phyloP scores from a whole-genome alignment of 352 stramenopile genomes.

The Phytophthora brassicae region DNA sequence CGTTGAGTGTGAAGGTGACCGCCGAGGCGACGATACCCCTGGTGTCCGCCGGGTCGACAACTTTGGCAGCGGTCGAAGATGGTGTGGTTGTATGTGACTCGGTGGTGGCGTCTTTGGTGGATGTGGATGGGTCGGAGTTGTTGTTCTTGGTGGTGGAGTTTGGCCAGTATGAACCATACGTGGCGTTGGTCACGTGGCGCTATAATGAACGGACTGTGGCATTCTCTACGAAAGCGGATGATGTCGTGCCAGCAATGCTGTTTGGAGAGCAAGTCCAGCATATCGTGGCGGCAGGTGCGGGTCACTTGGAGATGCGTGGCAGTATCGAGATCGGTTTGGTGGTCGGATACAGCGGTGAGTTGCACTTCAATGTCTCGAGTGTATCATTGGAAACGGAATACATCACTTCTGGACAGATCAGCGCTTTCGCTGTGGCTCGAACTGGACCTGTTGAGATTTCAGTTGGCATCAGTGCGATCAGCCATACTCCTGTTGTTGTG shows the following conservation, averaged over 20 bases:
- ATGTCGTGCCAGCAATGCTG: slow-evolving; percentile 7
- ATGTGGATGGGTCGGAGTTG: slow-evolving; percentile 41
- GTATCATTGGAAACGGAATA: slow-evolving; percentile 9
- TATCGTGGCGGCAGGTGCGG: slow-evolving; percentile 10
- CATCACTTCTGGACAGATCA: not conserved
- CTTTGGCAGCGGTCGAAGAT: slow-evolving; percentile 31
- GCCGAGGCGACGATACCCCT: slow-evolving; percentile 30
- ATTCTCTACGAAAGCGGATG: slow-evolving; percentile 15
- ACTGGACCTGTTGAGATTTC: not conserved
- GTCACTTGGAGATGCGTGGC: slow-evolving; percentile 17
- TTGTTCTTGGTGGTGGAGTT: slow-evolving; percentile 38
- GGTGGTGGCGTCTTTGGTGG: slow-evolving; percentile 30
- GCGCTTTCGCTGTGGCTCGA: not conserved
- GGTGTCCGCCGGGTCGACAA: slow-evolving; percentile 6
- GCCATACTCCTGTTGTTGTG: slow-evolving; percentile 20
- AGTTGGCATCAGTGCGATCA: slow-evolving; percentile 24
- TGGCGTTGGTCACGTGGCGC: slow-evolving; percentile 24
- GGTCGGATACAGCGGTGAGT: slow-evolving; percentile 22
- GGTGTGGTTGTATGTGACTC: slow-evolving; percentile 21
- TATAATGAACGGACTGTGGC: slow-evolving; percentile 7
- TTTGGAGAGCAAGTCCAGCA: slow-evolving; percentile 4
- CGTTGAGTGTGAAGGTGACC: slow-evolving; percentile 19
- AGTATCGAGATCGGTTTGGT: slow-evolving; percentile 28
- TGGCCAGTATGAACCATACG: slow-evolving; percentile 11
- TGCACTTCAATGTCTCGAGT: slow-evolving; percentile 18